phyloP scores from a whole-genome alignment of 805 yeast species.

The Candida ipomoeae region DNA sequence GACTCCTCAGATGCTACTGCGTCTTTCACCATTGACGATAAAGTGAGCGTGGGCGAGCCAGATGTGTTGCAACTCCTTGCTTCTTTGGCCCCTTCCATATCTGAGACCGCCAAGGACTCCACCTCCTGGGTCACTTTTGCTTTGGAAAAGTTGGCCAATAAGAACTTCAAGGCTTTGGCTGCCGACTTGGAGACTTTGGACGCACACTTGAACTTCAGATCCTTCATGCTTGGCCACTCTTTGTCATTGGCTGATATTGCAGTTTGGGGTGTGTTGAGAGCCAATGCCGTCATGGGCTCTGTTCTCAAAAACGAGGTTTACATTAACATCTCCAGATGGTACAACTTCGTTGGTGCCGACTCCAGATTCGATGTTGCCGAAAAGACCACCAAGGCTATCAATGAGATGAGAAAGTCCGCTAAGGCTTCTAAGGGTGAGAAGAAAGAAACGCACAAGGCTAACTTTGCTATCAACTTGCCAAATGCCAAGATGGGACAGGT shows the following conservation, averaged over 20 bases:
- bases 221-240: constrained; percentile 68
- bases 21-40: constrained; percentile 44
- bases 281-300: constrained; percentile 90
- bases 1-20: constrained; percentile 43
- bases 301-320: constrained; percentile 80
- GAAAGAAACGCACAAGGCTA: constrained; percentile 90
- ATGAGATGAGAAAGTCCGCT: constrained; percentile 68
- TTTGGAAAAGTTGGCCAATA: constrained; percentile 61
- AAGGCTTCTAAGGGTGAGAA: constrained; percentile 53
- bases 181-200: constrained; percentile 77
- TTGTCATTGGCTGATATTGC: constrained; percentile 77
- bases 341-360: constrained; percentile 61
- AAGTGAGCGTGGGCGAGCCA: constrained; percentile 37
- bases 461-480: constrained; percentile 86
- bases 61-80: constrained; percentile 50
- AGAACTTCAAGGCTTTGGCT: constrained; percentile 84
- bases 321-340: constrained; percentile 91
- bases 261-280: constrained; percentile 90
- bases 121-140: constrained; percentile 69
- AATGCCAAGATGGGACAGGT: constrained; percentile 93
- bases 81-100: constrained; percentile 46
- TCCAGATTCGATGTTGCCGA: constrained; percentile 66
- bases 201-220: constrained; percentile 76
- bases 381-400: constrained; percentile 59
- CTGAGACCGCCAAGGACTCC: constrained; percentile 16